Evolutionary conservation across 139 green algal genomes (phyloP).

Genomic region (Chlorella sorokiniana): DNA sequence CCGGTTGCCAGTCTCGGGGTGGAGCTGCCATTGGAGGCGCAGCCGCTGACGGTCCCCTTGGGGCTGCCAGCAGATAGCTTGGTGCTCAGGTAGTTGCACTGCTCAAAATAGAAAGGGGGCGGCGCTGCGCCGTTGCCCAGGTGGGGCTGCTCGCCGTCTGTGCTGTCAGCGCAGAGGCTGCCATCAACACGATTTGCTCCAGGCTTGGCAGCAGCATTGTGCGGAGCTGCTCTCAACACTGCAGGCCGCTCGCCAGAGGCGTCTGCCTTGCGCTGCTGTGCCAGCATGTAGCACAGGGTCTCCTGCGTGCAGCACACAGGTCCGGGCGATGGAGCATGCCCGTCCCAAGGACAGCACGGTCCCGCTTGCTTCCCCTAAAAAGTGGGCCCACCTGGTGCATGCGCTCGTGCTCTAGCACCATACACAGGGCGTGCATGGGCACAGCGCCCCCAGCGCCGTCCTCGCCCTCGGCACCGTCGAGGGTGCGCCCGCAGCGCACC

Average conservation of each 20-base stretch:
- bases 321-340: not conserved
- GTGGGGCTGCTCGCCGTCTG: not conserved
- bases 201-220: not conserved
- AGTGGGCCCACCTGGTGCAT: slow-evolving; percentile 54
- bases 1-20: too few species aligned
- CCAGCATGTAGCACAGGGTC: slow-evolving; percentile 71
- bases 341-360: too few species aligned
- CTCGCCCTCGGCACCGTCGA: not conserved
- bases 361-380: slow-evolving; percentile 67
- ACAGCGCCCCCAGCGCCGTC: not conserved
- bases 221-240: not conserved
- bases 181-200: not conserved
- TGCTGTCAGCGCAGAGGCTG: not conserved
- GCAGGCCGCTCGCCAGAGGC: not conserved
- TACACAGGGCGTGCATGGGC: slow-evolving; percentile 29
- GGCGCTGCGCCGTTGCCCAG: not conserved
- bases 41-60: too few species aligned
- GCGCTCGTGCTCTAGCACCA: slow-evolving; percentile 58
- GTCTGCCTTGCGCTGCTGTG: slow-evolving; percentile 46
- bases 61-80: not conserved
- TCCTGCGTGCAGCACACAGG: slow-evolving; percentile 32
- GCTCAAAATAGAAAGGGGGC: slow-evolving; percentile 12
- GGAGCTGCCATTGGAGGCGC: too few species aligned
- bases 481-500: not conserved
- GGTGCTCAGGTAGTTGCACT: slow-evolving; percentile 3